Conservation (phyloP, 805 yeast species). For the Candida hispaniensis region DNA sequence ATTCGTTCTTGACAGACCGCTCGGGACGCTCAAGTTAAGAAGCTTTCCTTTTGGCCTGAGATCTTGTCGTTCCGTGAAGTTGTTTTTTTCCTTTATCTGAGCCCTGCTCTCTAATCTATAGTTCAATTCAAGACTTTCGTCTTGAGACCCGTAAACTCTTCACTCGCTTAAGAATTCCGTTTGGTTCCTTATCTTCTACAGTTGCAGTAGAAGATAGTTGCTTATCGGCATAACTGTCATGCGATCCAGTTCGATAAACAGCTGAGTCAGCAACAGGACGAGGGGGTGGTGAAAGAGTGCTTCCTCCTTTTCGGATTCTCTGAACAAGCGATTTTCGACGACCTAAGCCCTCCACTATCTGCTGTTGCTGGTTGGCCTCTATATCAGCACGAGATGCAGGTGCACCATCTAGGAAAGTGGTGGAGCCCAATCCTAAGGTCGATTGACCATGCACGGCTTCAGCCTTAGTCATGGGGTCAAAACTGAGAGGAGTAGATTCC, state of each 20-base stretch:
- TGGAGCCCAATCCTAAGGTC: slow-evolving; percentile 80
- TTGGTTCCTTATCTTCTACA: slow-evolving; percentile 12
- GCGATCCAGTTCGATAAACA: slow-evolving; percentile 14
- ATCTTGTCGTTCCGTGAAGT: no score
- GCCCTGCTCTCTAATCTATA: no score
- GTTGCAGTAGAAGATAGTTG: slow-evolving; percentile 18
- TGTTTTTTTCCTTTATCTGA: no score
- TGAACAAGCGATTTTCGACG: slow-evolving; percentile 80
- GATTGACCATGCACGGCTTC: slow-evolving; percentile 74
- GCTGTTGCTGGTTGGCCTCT: slow-evolving; percentile 24
- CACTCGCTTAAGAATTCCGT: slow-evolving; percentile 63
- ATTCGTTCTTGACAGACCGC: no score
- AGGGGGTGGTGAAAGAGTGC: slow-evolving; percentile 16
- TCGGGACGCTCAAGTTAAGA: no score
- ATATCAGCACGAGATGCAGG: slow-evolving; percentile 61
- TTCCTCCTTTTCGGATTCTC: slow-evolving; percentile 38
- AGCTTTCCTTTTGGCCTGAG: no score
- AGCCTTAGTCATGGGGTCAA: slow-evolving; percentile 61
- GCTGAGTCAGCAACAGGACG: slow-evolving; percentile 18
- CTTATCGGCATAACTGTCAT: slow-evolving; percentile 16
- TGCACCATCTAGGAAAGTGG: slow-evolving; percentile 92
- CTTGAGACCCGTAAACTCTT: slow-evolving; percentile 68
- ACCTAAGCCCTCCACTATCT: slow-evolving; percentile 40
- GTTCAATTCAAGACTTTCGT: not conserved
- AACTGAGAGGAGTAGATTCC: slow-evolving; percentile 34